Conservation (phyloP, 345 rosid genomes). For the Hibiscus mutabilis region DNA sequence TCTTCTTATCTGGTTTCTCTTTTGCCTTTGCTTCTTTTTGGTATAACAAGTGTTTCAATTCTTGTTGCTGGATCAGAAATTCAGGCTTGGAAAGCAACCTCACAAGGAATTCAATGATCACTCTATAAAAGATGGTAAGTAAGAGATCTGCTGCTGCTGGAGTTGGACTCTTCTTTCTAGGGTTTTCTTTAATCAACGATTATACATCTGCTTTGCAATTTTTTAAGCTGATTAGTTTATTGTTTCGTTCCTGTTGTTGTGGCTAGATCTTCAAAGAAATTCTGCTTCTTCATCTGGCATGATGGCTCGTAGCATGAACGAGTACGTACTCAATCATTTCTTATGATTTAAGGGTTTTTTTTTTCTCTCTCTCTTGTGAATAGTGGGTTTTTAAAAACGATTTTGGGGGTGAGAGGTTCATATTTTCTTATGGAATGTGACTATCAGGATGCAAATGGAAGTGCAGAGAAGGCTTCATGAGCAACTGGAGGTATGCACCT, state of each 20-base stretch:
- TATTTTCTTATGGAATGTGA: conserved; percentile 14
- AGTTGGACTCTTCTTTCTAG: conserved; percentile 26
- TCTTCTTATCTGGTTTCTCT: neutral
- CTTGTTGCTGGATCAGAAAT: conserved; percentile 16
- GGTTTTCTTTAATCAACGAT: conserved; percentile 19
- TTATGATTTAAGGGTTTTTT: neutral
- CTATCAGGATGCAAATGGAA: conserved; percentile 98
- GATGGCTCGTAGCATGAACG: conserved; percentile 91
- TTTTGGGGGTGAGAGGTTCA: too few relatives aligned
- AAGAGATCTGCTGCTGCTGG: conserved; percentile 14
- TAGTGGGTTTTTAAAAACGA: too few relatives aligned
- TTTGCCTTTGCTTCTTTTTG: conserved; percentile 8
- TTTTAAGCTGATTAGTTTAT: neutral
- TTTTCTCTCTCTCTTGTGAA: neutral
- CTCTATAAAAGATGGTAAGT: conserved; percentile 88
- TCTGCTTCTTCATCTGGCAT: conserved; percentile 77
- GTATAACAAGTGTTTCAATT: neutral
- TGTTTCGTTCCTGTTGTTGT: neutral
- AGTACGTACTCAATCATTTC: conserved; percentile 38
- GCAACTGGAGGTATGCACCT: conserved; percentile 70
- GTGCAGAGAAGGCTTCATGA: conserved; percentile 98
- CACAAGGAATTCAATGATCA: conserved; percentile 98
- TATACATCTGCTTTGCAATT: neutral
- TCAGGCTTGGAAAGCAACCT: conserved; percentile 99
- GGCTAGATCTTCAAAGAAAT: conserved; percentile 75